These are phyloP conservation scores for Ophiostoma fasciatum DNA, from an alignment of 2,329 filamentous ascomycete species.

Conservation along the genomic window DNA sequence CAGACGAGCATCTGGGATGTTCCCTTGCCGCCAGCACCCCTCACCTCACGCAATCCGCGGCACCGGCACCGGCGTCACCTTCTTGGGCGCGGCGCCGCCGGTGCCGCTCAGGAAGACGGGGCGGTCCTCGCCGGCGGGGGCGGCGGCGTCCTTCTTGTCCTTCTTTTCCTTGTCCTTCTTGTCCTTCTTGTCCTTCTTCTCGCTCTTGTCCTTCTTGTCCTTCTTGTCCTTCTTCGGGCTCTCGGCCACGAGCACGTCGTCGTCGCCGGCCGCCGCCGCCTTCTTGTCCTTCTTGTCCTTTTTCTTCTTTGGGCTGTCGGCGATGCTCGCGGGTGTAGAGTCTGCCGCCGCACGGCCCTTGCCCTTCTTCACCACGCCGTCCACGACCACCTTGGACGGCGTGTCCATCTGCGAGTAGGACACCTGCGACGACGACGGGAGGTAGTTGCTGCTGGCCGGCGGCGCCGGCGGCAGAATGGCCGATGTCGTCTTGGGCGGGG, in stretches of 20 bases:
- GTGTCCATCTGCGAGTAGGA: slow-evolving; percentile 8
- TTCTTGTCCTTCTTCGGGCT: slow-evolving; percentile 4
- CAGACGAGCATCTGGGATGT: no score
- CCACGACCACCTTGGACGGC: slow-evolving; percentile 6
- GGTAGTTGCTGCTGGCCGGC: background rate
- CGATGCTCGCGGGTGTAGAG: no score
- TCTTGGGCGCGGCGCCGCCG: slow-evolving; percentile 1
- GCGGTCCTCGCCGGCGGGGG: no score
- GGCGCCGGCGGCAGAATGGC: slow-evolving; percentile 4
- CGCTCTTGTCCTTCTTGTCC: slow-evolving; percentile 8
- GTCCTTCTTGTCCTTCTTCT: slow-evolving; percentile 7
- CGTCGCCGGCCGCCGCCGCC: slow-evolving; percentile 1
- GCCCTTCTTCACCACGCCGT: slow-evolving; percentile 1
- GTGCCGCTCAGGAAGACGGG: no score
- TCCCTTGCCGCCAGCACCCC: background rate
- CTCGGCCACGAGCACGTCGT: no score
- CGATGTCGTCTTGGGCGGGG: slow-evolving; percentile 1
- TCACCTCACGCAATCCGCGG: background rate
- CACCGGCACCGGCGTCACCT: slow-evolving; percentile 11
- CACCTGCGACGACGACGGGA: slow-evolving; percentile 5
- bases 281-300: slow-evolving; percentile 5
- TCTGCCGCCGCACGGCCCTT: no score
- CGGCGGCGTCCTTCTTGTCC: background rate
- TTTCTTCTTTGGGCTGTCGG: no score
- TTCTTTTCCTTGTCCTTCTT: slow-evolving; percentile 2